These are phyloP conservation scores for Ascochyta rabiei DNA, from an alignment of 2,329 filamentous ascomycete species.

Conservation along the genomic window DNA sequence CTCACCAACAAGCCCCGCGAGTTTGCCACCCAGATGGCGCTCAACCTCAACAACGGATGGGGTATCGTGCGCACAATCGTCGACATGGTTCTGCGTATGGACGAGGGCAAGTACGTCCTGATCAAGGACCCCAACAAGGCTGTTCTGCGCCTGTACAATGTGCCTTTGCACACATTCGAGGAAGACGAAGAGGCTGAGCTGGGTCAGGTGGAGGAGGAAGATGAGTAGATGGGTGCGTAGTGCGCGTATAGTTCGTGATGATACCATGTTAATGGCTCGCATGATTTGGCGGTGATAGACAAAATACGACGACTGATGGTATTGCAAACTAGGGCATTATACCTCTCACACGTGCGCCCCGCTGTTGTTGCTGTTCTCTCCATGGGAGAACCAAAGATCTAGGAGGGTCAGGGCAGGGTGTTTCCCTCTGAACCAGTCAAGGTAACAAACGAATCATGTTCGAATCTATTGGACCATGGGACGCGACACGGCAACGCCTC, in stretches of 20 bases:
- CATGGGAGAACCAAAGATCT: too few species aligned
- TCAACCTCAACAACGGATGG: conserved; percentile 97
- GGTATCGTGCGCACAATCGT: conserved; percentile 98
- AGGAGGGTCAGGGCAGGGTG: too few species aligned
- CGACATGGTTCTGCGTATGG: conserved; percentile 84
- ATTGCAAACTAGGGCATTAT: background rate
- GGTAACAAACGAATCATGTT: too few species aligned
- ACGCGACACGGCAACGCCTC: background rate
- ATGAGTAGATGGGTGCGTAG: conserved; percentile 51
- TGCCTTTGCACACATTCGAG: conserved; percentile 86
- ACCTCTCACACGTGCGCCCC: background rate
- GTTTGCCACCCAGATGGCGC: conserved; percentile 97
- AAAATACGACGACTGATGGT: conserved; percentile 20
- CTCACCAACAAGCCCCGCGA: conserved; percentile 97
- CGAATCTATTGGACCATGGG: background rate
- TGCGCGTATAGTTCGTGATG: conserved; percentile 21
- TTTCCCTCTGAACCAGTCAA: too few species aligned
- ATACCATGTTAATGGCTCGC: conserved; percentile 29
- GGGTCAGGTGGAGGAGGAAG: conserved; percentile 60
- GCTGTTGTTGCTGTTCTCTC: too few species aligned
- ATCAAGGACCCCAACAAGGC: conserved; percentile 96
- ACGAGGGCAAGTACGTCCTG: conserved; percentile 80
- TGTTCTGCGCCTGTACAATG: conserved; percentile 89
- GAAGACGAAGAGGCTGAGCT: conserved; percentile 82
- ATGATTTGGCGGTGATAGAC: conserved; percentile 27